Percentiles rank a stretch among this genome's conserved stretches.
phyloP scores from a whole-genome alignment of 805 yeast species.

The Candida sonorensis region DNA sequence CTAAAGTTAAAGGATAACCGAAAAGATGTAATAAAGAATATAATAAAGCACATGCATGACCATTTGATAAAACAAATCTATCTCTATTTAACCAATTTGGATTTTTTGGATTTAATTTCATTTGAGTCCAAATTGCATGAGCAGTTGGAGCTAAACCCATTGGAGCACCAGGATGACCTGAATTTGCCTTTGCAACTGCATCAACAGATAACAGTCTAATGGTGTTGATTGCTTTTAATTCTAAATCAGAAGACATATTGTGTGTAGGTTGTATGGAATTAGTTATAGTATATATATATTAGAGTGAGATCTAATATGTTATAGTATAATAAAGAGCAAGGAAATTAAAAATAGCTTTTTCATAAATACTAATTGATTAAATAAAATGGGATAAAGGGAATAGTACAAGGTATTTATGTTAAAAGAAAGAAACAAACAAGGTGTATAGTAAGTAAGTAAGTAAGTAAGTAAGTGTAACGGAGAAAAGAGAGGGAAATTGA shows the following conservation, averaged over 20 bases:
- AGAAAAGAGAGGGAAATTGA: no score
- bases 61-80: constrained; percentile 90
- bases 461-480: no score
- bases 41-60: constrained; percentile 90
- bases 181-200: constrained; percentile 78
- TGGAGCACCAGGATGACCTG: constrained; percentile 99
- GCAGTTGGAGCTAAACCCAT: constrained; percentile 97
- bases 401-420: no score
- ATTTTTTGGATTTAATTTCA: constrained; percentile 86
- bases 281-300: no score
- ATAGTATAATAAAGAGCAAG: no score
- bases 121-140: constrained; percentile 72
- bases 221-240: constrained; percentile 73
- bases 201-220: constrained; percentile 88
- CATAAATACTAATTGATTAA: no score
- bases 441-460: no score
- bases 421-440: no score
- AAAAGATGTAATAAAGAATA: constrained; percentile 79
- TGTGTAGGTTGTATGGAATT: no score
- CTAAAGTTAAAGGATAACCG: constrained; percentile 76
- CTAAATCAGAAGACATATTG: constrained; percentile 43
- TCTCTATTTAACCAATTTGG: constrained; percentile 94
- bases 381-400: no score
- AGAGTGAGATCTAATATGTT: no score
- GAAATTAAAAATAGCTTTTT: no score